Conservation (phyloP, 2,329 filamentous ascomycete genomes). For the Trichoderma sp. region DNA sequence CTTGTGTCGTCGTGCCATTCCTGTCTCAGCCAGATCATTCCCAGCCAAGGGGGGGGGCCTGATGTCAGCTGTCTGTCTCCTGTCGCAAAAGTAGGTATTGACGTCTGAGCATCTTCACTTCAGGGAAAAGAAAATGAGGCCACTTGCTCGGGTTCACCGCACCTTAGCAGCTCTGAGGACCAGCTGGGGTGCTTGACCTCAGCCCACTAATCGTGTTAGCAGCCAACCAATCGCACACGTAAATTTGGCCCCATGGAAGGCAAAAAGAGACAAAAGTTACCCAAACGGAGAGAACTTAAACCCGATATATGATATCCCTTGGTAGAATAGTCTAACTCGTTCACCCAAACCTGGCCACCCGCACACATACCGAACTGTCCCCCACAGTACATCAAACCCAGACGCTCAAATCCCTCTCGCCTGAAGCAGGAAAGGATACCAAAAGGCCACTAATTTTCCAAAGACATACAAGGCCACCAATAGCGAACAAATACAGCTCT, state of each 20-base stretch:
- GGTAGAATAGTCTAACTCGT: constrained; percentile 10
- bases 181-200: constrained; percentile 2
- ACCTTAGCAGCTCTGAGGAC: background rate
- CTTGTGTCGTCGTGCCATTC: constrained; percentile 1
- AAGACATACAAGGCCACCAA: constrained; percentile 3
- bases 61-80: constrained; percentile 22
- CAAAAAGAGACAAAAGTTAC: constrained; percentile 18
- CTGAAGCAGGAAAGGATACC: background rate
- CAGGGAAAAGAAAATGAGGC: constrained; percentile 3
- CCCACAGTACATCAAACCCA: background rate
- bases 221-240: constrained; percentile 13
- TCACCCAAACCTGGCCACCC: background rate
- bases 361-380: background rate
- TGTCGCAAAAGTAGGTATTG: constrained; percentile 19
- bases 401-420: constrained; percentile 3
- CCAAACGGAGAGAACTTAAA: constrained; percentile 2
- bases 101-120: constrained; percentile 12
- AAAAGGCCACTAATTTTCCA: background rate
- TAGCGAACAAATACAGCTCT: background rate
- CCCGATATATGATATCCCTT: constrained; percentile 19
- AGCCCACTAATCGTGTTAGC: background rate
- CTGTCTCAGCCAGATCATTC: constrained; percentile 18
- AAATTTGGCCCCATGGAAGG: constrained; percentile 15
- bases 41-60: constrained; percentile 13
- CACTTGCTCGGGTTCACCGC: constrained; percentile 16